These are phyloP conservation scores for Toxoplasma gondii DNA, from an alignment of 169 alveolate genomes.

Conservation along the genomic window DNA sequence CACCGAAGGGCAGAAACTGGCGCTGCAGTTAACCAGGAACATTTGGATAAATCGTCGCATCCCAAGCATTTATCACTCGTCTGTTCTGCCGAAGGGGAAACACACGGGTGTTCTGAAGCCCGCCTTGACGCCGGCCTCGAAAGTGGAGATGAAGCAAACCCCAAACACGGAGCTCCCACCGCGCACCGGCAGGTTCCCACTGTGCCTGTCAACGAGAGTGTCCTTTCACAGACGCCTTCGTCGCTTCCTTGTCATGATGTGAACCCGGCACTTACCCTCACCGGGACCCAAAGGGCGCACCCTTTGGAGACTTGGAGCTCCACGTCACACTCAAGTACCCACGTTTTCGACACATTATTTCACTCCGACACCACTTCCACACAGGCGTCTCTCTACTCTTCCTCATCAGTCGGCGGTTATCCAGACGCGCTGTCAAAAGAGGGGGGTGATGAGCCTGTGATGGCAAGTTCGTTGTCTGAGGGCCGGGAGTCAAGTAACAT, in stretches of 20 bases:
- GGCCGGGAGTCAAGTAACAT: neutral
- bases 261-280: neutral
- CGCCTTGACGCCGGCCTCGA: too few species aligned
- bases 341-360: neutral
- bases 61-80: too few species aligned
- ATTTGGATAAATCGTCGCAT: too few species aligned
- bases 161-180: neutral
- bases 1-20: too few species aligned
- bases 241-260: neutral
- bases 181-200: neutral
- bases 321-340: neutral
- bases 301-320: neutral
- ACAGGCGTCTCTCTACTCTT: neutral
- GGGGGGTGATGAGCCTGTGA: neutral
- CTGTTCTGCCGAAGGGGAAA: too few species aligned
- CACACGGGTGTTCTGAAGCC: too few species aligned
- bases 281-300: neutral
- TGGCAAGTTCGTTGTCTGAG: neutral
- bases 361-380: neutral
- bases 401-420: neutral
- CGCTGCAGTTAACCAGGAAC: too few species aligned
- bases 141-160: neutral
- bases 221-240: neutral
- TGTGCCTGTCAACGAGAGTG: neutral
- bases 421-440: neutral